phyloP scores from a whole-genome alignment of 2,329 filamentous ascomycete species.

The Penicillium sp. region DNA sequence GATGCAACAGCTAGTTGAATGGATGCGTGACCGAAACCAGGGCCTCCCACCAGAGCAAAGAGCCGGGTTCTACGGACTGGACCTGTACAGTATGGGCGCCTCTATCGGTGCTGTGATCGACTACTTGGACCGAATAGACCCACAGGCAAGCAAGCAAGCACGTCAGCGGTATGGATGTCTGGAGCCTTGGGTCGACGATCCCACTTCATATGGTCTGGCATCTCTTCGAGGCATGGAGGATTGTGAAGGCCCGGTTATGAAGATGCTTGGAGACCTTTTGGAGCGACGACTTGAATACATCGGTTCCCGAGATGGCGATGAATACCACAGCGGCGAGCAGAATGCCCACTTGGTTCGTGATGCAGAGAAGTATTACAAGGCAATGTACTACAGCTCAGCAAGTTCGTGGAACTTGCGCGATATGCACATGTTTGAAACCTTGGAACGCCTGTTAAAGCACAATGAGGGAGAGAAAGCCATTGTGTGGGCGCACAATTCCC shows the following conservation, averaged over 20 bases:
- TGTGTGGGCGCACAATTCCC: constrained; percentile 56
- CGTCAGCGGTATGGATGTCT: constrained; percentile 48
- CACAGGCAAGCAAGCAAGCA: constrained; percentile 44
- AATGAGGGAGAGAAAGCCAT: constrained; percentile 46
- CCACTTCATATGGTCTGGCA: constrained; percentile 49
- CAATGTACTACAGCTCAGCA: constrained; percentile 52
- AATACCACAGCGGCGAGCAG: constrained; percentile 51
- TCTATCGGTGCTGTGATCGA: constrained; percentile 49
- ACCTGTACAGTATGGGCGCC: constrained; percentile 51
- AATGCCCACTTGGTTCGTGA: constrained; percentile 52
- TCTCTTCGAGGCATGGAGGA: constrained; percentile 41
- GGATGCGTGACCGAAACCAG: constrained; percentile 49
- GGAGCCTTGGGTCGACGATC: constrained; percentile 51
- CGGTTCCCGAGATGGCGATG: constrained; percentile 41
- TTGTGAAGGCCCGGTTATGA: constrained; percentile 49
- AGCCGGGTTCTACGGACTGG: constrained; percentile 52
- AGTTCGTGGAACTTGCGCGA: constrained; percentile 54
- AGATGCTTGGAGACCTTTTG: constrained; percentile 48
- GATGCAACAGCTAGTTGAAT: constrained; percentile 52
- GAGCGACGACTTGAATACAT: constrained; percentile 44
- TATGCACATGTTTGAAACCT: constrained; percentile 52
- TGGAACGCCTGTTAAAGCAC: constrained; percentile 45
- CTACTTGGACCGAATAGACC: constrained; percentile 50
- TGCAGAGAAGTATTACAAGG: constrained; percentile 52
- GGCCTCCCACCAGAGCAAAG: constrained; percentile 29